Evolutionary conservation across 805 yeast genomes (phyloP), one percentile per base, ranked within the genome.

Genomic region (Ogataea allantospora): DNA sequence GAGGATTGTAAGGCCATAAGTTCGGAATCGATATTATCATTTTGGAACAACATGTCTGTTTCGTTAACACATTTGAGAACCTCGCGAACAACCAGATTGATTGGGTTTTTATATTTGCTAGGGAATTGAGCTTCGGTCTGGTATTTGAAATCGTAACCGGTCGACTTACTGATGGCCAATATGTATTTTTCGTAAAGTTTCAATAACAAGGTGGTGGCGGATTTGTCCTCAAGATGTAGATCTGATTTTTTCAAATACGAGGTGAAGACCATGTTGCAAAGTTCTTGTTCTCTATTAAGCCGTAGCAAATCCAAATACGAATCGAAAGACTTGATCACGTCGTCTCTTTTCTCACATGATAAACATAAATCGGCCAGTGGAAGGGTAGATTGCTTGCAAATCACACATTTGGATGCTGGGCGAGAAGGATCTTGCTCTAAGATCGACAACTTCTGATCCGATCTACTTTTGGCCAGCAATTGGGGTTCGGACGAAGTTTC

Each of bases 91-190:
- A 43, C 52, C 7, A 55, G 50, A 3, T 44, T 40, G 3, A 25
- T 23, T 13, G 38, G 31, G 9, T 27, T 22, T 16, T 38, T 28
- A 18, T 45, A 43, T 22, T 40, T 44, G 17, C 34, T 36, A 18
- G 45, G 33, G 28, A 54, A 44, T 15, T 43, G 45, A 13, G 35
- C 35, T 32, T 46, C 46, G 7, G 44, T 35, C 26, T 49, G 51
- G 26, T 43, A 46, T 28, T 47, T 46, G 35, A 57, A 59, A 40
- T 59, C 63, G 15, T 58, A 50, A 14, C 58, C 59, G 1, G 64
- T 53, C 7, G 51, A 45, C 20, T 46, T 46, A 40, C 59, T 57
- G 14, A 58, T 58, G 8, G 61, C 56, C 22, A 55, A 47, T 27
- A 57, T 48, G 38, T 45, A 57, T 35, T 51, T 54, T 17, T 57